Evolutionary conservation across 163 green algal genomes (phyloP), one percentile per base, ranked within the genome.

Genomic region (Scenedesmus sp.): DNA sequence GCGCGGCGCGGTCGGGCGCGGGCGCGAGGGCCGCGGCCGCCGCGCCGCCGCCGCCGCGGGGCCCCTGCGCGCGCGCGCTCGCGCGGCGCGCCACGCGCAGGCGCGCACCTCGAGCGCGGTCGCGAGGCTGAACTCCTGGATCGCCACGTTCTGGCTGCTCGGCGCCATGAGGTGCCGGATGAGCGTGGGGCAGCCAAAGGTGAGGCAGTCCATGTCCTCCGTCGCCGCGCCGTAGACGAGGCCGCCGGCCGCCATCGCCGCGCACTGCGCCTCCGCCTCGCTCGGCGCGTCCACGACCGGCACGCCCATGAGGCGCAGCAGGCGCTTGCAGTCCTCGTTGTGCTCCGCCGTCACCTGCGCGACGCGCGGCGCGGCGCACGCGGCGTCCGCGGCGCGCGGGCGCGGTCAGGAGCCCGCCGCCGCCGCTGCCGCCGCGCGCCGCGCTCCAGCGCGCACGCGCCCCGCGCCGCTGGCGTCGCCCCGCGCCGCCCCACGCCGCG

Each of bases 171-270:
- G 85, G 83, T 99, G 90, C 28, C 96, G 89, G 4, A 96, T 84
- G 33, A 98, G 88, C 26, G 74, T 84, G 0, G 96, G 94, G 3
- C 60, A 73, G 17, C 91, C 96, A 86, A 99, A 99, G 1, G 95
- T 98, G 28, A 99, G 89, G 14, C 91, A 89, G 81, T 99, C 96
- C 96, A 99, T 99, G 89, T 99, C 96, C 83, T 99, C 96, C 10
- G 95, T 97, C 2, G 94, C 92, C 10, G 97, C 93, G 31, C 83
- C 94, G 63, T 97, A 98, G 82, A 97, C 94, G 78, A 97, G 84
- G 13, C 88, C 91, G 13, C 86, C 83, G 85, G 95, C 96, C 83
- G 86, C 94, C 82, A 99, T 89, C 18, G 86, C 78, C 3, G 91
- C 91, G 77, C 95, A 98, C 82, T 99, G 93, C 22, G 96, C 96